Conservation (phyloP, 495 filamentous ascomycete species). For the Aspergillus steynii region DNA sequence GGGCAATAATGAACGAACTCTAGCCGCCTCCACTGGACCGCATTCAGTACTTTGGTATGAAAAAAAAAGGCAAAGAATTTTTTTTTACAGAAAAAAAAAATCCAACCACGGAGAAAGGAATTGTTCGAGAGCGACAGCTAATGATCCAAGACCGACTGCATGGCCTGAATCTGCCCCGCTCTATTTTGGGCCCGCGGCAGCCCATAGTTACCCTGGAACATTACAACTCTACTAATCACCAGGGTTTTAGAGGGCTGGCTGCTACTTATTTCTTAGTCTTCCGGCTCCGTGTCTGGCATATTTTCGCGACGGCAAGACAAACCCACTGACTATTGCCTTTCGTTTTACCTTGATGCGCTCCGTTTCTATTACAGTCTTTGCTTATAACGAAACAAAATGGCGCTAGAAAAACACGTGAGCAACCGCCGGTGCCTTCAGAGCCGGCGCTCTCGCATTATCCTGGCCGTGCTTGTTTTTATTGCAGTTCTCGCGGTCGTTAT, state of each 20-base stretch:
- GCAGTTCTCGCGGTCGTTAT: constrained; percentile 37
- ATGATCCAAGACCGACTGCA: constrained; percentile 21
- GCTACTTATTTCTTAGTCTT: constrained; percentile 26
- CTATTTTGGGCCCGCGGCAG: constrained; percentile 25
- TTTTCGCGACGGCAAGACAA: constrained; percentile 16
- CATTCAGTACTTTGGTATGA: constrained; percentile 12
- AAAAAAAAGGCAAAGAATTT: neutral
- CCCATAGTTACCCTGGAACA: constrained; percentile 12
- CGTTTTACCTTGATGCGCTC: constrained; percentile 18
- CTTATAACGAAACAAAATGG: constrained; percentile 17
- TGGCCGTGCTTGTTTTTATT: constrained; percentile 28
- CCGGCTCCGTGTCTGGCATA: constrained; percentile 16
- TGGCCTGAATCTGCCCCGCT: constrained; percentile 25
- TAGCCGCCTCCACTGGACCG: constrained; percentile 22
- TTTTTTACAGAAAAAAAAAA: too few species aligned
- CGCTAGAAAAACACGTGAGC: constrained; percentile 40
- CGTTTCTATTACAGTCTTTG: constrained; percentile 13
- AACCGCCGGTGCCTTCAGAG: constrained; percentile 32
- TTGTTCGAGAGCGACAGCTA: constrained; percentile 19
- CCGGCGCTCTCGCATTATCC: constrained; percentile 30
- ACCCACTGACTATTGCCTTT: constrained; percentile 25
- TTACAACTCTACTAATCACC: constrained; percentile 15
- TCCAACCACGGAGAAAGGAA: constrained; percentile 14
- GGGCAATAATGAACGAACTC: constrained; percentile 17
- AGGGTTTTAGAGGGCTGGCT: constrained; percentile 17